A percentile compares a stretch with the other conserved stretches of the same genome.
Conservation (phyloP, 345 rosid species). For the Arabis hirsuta region DNA sequence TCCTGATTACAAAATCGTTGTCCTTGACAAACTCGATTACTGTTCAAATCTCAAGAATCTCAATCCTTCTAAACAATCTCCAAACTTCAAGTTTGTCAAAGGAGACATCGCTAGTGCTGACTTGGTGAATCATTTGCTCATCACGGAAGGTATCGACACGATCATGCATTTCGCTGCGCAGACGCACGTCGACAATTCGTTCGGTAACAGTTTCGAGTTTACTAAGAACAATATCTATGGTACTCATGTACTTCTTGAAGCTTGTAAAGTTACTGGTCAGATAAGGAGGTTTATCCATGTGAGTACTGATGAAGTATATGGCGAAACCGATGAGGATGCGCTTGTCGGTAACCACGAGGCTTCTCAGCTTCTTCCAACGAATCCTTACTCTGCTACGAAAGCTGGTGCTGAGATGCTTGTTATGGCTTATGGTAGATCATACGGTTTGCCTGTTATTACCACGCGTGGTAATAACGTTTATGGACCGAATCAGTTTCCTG, state of each 20-base stretch:
- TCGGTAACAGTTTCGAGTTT: conserved; percentile 92
- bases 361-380: conserved; percentile 93
- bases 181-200: conserved; percentile 88
- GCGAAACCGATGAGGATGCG: conserved; percentile 94
- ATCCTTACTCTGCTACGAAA: conserved; percentile 90
- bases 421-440: conserved; percentile 92
- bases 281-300: conserved; percentile 88
- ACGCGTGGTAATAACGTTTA: conserved; percentile 94
- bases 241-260: conserved; percentile 87
- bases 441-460: conserved; percentile 88
- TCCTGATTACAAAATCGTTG: conserved; percentile 85
- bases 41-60: conserved; percentile 86
- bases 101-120: conserved; percentile 91
- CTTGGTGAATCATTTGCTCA: conserved; percentile 82
- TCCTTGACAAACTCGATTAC: conserved; percentile 89
- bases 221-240: conserved; percentile 90
- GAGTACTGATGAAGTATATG: conserved; percentile 92
- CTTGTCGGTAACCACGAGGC: conserved; percentile 93
- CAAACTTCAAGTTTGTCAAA: conserved; percentile 84
- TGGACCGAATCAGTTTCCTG: conserved; percentile 91
- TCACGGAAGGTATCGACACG: conserved; percentile 84
- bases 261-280: conserved; percentile 93
- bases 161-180: conserved; percentile 96
- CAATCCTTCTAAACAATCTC: conserved; percentile 61
- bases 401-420: conserved; percentile 97